phyloP scores from a whole-genome alignment of 225 moss, liverwort and hornwort species.

The Anthoceros angustus region DNA sequence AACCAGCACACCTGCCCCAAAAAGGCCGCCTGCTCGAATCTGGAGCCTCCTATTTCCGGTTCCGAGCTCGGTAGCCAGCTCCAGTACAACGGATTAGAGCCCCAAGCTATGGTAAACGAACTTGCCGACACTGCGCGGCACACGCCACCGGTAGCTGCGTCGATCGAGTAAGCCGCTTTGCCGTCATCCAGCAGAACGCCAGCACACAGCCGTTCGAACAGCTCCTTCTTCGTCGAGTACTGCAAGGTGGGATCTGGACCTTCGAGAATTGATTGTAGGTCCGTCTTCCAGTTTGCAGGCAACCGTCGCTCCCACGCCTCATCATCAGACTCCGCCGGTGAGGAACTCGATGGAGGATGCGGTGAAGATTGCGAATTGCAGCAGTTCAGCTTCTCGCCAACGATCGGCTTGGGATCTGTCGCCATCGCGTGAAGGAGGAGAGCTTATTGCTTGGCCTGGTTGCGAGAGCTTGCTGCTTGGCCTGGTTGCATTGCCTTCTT shows the following conservation, averaged over 20 bases:
- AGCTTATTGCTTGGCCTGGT: too few relatives aligned
- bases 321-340: too few relatives aligned
- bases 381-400: too few relatives aligned
- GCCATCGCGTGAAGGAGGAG: too few relatives aligned
- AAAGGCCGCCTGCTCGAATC: conserved; percentile 13
- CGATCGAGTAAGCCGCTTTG: background rate
- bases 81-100: background rate
- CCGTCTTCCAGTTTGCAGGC: background rate
- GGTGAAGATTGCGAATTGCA: too few relatives aligned
- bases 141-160: background rate
- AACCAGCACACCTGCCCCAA: conserved; percentile 10
- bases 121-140: background rate
- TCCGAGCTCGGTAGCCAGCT: background rate
- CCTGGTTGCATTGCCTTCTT: too few relatives aligned
- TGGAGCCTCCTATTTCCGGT: background rate
- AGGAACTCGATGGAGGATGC: too few relatives aligned
- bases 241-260: background rate
- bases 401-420: too few relatives aligned
- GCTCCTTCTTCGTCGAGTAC: background rate
- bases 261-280: background rate
- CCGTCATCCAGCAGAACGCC: background rate
- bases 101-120: background rate
- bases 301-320: background rate
- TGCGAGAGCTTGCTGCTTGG: too few relatives aligned
- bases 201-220: background rate